These are phyloP conservation scores for Onygenales sp. DNA, from an alignment of 2,329 filamentous ascomycete genomes.

Conservation along the genomic window DNA sequence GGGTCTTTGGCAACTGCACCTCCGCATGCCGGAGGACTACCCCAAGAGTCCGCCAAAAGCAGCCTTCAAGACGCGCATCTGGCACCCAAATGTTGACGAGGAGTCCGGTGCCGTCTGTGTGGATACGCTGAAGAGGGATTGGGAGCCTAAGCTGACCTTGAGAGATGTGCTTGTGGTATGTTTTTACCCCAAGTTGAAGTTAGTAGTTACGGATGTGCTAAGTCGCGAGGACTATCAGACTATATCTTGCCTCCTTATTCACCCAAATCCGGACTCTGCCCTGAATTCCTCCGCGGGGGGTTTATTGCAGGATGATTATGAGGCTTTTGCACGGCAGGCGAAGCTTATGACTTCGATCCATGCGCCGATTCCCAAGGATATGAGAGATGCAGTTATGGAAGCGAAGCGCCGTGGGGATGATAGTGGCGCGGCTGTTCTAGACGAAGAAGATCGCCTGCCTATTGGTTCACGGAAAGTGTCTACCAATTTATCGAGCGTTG, in stretches of 20 bases:
- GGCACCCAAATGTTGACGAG: constrained; percentile 57
- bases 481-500: constrained; percentile 14
- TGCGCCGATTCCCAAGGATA: constrained; percentile 41
- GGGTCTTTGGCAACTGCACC: constrained; percentile 51
- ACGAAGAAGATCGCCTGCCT: constrained; percentile 14
- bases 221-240: constrained; percentile 27
- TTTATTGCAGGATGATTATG: constrained; percentile 50
- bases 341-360: constrained; percentile 55
- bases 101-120: constrained; percentile 54
- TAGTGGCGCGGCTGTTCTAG: constrained; percentile 17
- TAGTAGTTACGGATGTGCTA: not conserved
- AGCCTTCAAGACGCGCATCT: constrained; percentile 51
- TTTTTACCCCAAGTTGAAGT: constrained; percentile 3
- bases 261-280: constrained; percentile 55
- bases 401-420: constrained; percentile 49
- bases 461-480: not conserved
- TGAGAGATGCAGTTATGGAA: constrained; percentile 38
- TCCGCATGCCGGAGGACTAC: constrained; percentile 51
- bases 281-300: constrained; percentile 52
- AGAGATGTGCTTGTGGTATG: constrained; percentile 47
- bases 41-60: constrained; percentile 43
- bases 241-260: constrained; percentile 53
- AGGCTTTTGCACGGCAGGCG: constrained; percentile 47
- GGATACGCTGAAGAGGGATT: constrained; percentile 56
- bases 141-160: constrained; percentile 48